Base-by-base conservation (phyloP, 2,329 filamentous ascomycete genomes). In the Neodidymelliopsis sp. region DNA sequence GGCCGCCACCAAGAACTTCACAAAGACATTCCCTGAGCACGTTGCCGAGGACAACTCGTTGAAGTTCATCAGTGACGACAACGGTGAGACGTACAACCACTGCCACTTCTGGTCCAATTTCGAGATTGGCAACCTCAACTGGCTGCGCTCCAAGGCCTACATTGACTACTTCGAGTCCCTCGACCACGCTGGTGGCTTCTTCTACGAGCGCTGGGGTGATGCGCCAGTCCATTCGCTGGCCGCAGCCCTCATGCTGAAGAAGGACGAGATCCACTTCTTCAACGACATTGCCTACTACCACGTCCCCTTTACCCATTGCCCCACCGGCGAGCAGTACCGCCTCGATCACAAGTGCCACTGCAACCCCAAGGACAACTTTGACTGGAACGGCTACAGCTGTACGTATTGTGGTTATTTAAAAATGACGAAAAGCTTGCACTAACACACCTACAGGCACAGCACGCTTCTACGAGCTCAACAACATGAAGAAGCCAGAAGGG, bases 21-120 rank as follows among this genome's bases (percentile, higher is more conserved):
- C 96, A 69, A 84, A 88, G 73, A 85, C 88, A 63, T 85, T 94
- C 75, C 95, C 94, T 2, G 88, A 99, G 77, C 89, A 99, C 73
- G 84, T 99, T 69, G 83, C 81, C 11, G 78, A 88, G 63, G 88
- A 84, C 63, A 99, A 99, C 77, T 89, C 89, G 1, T 88, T 99
- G 87, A 83, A 80, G 4, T 97, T 96, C 76, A 77, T 99, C 65
- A 96, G 90, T 70, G 91, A 97, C 63, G 92, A 99, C 63, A 86
- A 84, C 42, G 94, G 95, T 53, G 86, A 94, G 52, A 91, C 84
- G 6, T 99, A 97, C 80, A 99, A 97, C 79, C 86, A 92, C 73
- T 99, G 94, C 79, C 94, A 99, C 74, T 97, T 99, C 74, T 99
- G 94, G 94, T 97, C 93, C 69, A 99, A 99, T 80, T 99, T 99